Percentiles rank a stretch among this genome's conserved stretches.
Evolutionary conservation across 1,284 basidiomycete genomes (phyloP).

Genomic region (Sanguinoderma infundibulare): DNA sequence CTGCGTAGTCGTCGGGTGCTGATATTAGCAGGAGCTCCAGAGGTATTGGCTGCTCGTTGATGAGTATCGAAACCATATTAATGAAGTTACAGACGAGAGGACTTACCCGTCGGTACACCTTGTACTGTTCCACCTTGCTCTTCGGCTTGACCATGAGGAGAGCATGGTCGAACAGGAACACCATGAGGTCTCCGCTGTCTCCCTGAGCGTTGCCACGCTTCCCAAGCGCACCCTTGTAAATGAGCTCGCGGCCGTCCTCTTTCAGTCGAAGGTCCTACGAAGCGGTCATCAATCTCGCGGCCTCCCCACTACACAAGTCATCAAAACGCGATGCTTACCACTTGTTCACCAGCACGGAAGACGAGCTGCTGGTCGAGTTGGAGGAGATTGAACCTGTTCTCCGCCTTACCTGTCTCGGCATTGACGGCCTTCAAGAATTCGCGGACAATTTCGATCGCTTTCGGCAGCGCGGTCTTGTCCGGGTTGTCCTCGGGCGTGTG

Average conservation of each 20-base stretch:
- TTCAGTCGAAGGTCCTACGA: conserved; percentile 82
- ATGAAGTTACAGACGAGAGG: background rate
- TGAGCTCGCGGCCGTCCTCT: conserved; percentile 89
- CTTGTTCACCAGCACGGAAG: conserved; percentile 85
- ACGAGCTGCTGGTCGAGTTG: conserved; percentile 90
- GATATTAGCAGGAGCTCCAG: conserved; percentile 91
- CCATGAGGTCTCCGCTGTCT: conserved; percentile 87
- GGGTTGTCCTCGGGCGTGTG: conserved; percentile 91
- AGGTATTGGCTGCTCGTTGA: conserved; percentile 80
- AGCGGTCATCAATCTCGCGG: too few species aligned
- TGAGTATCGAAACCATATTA: conserved; percentile 12
- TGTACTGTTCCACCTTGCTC: conserved; percentile 92
- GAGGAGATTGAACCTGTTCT: conserved; percentile 91
- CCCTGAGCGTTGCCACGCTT: conserved; percentile 82
- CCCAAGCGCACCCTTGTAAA: conserved; percentile 94
- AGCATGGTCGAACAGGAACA: conserved; percentile 98
- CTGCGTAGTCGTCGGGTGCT: conserved; percentile 70
- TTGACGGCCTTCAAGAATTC: conserved; percentile 92
- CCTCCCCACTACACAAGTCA: too few species aligned
- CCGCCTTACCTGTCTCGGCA: conserved; percentile 88
- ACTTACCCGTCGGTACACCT: conserved; percentile 91
- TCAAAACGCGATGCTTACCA: conserved; percentile 59
- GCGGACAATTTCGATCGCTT: conserved; percentile 82
- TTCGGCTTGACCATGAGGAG: conserved; percentile 95
- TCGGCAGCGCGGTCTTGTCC: conserved; percentile 82